phyloP scores from a whole-genome alignment of 441 rosid genomes.

The Kokia cookei region DNA sequence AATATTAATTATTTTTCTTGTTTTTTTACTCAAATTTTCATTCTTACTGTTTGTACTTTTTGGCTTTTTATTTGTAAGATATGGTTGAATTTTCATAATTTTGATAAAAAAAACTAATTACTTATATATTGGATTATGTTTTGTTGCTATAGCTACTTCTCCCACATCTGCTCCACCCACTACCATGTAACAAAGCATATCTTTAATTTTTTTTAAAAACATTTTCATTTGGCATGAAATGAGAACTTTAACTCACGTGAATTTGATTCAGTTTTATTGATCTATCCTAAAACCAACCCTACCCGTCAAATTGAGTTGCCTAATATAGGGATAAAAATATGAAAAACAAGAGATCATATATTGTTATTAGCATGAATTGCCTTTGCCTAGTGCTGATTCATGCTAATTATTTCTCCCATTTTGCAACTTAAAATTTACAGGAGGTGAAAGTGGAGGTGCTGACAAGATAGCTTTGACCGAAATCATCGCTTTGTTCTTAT shows the following conservation, averaged over 20 bases:
- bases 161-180: background rate
- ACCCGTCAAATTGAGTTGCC: too few species aligned
- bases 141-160: background rate
- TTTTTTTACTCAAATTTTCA: too few species aligned
- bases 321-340: background rate
- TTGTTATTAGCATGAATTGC: background rate
- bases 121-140: background rate
- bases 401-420: background rate
- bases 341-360: background rate
- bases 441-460: constrained; percentile 19
- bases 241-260: too few species aligned
- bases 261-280: too few species aligned
- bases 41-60: too few species aligned
- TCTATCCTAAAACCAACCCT: too few species aligned
- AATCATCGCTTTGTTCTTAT: constrained; percentile 28
- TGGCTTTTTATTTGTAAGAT: too few species aligned
- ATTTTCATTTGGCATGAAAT: too few species aligned
- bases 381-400: background rate
- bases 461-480: constrained; percentile 30
- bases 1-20: too few species aligned
- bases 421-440: background rate
- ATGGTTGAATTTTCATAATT: too few species aligned
- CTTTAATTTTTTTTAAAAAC: background rate
- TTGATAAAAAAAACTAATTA: background rate
- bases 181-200: background rate